These are phyloP conservation scores for Yamadazyma akitaensis DNA, from an alignment of 805 yeast species.

Conservation along the genomic window DNA sequence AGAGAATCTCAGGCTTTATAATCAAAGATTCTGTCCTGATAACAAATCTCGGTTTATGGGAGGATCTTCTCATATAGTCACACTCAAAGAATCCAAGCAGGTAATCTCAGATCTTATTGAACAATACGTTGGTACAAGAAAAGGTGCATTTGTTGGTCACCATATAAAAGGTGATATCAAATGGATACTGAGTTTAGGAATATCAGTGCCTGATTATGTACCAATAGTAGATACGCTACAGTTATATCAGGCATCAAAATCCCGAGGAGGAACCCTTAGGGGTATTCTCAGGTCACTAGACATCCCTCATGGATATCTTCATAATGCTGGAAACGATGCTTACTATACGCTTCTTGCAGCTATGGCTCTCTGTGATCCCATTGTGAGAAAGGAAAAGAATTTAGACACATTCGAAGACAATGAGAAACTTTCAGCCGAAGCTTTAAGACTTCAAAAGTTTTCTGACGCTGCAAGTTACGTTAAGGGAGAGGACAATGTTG, in stretches of 20 bases:
- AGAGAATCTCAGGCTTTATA: conserved; percentile 39
- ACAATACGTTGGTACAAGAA: conserved; percentile 33
- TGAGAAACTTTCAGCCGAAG: conserved; percentile 4
- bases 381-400: conserved; percentile 19
- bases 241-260: conserved; percentile 40
- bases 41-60: conserved; percentile 48
- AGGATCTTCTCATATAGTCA: conserved; percentile 47
- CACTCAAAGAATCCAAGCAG: conserved; percentile 29
- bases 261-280: conserved; percentile 42
- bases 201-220: conserved; percentile 38
- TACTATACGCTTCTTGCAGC: conserved; percentile 56
- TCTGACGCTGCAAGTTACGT: conserved; percentile 5
- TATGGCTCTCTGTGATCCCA: conserved; percentile 50
- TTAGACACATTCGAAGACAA: conserved; percentile 18
- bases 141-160: conserved; percentile 56
- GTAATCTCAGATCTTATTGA: conserved; percentile 44
- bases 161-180: conserved; percentile 51
- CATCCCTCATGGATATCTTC: conserved; percentile 58
- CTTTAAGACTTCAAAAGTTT: conserved; percentile 7
- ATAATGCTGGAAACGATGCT: conserved; percentile 73
- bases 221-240: conserved; percentile 46
- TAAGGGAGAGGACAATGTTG: neutral
- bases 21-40: conserved; percentile 54
- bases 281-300: conserved; percentile 43
- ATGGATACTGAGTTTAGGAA: conserved; percentile 48